These are phyloP conservation scores for Coemansia sp. DNA, from an alignment of 192 early-diverging fungal species.

Conservation along the genomic window DNA sequence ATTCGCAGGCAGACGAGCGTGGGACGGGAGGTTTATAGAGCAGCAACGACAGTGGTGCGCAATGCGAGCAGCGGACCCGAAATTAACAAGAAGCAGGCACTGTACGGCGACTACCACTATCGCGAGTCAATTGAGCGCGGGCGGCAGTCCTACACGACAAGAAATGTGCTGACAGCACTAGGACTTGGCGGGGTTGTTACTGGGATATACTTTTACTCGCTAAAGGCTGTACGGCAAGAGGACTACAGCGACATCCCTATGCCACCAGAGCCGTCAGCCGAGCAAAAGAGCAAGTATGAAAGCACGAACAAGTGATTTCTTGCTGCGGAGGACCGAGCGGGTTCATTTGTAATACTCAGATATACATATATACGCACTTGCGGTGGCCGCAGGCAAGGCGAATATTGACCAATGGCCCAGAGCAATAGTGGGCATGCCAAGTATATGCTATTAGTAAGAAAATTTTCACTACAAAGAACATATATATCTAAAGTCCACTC, in stretches of 20 bases:
- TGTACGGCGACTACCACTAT: constrained; percentile 46
- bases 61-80: not conserved
- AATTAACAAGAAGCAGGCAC: constrained; percentile 6
- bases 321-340: not conserved
- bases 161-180: constrained; percentile 34
- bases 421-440: not conserved
- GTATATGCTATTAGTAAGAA: not conserved
- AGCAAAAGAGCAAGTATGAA: constrained; percentile 33
- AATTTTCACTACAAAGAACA: not conserved
- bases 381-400: not conserved
- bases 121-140: constrained; percentile 54
- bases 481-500: not conserved
- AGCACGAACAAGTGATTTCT: not conserved
- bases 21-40: not conserved
- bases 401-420: not conserved
- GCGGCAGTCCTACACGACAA: constrained; percentile 31
- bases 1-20: constrained; percentile 9
- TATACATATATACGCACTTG: not conserved
- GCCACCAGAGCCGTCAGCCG: constrained; percentile 52
- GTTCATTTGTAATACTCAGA: not conserved
- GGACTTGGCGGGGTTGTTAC: constrained; percentile 19
- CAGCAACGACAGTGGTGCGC: constrained; percentile 4
- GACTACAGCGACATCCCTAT: constrained; percentile 76
- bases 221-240: constrained; percentile 74
- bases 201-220: constrained; percentile 66